phyloP scores from a whole-genome alignment of 2,329 filamentous ascomycete genomes.

The Fusarium caatingaense region DNA sequence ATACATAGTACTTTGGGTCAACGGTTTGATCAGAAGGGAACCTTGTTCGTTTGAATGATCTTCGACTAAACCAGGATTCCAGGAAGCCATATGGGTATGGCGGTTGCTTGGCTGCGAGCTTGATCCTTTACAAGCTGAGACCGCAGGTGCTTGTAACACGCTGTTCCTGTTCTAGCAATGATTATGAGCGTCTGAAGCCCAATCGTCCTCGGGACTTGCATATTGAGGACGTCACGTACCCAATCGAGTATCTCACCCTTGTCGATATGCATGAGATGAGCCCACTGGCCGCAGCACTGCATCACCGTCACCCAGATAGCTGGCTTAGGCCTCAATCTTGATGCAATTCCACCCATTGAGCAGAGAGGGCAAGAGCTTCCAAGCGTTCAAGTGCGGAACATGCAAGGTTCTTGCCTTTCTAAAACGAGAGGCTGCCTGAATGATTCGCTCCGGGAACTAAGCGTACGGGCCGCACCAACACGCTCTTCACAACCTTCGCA shows the following conservation, averaged over 20 bases:
- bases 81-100: slow-evolving; percentile 11
- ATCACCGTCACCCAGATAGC: slow-evolving; percentile 1
- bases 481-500: neutral
- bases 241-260: slow-evolving; percentile 17
- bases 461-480: slow-evolving; percentile 17
- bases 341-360: neutral
- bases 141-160: slow-evolving; percentile 21
- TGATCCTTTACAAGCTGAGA: slow-evolving; percentile 27
- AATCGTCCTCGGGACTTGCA: slow-evolving; percentile 29
- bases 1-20: neutral
- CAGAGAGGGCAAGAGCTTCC: neutral
- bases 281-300: neutral
- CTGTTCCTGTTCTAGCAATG: slow-evolving; percentile 34
- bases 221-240: slow-evolving; percentile 27
- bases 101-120: slow-evolving; percentile 2
- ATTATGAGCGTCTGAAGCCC: slow-evolving; percentile 14
- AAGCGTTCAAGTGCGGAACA: neutral
- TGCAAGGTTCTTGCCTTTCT: neutral
- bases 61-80: slow-evolving; percentile 13
- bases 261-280: slow-evolving; percentile 11
- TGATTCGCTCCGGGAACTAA: slow-evolving; percentile 19
- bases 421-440: neutral
- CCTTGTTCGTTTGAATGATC: slow-evolving; percentile 4
- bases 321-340: neutral
- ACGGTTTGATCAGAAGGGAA: slow-evolving; percentile 13